Evolutionary conservation across 192 early-diverging fungal species (phyloP).

Genomic region (Coemansia biformis): DNA sequence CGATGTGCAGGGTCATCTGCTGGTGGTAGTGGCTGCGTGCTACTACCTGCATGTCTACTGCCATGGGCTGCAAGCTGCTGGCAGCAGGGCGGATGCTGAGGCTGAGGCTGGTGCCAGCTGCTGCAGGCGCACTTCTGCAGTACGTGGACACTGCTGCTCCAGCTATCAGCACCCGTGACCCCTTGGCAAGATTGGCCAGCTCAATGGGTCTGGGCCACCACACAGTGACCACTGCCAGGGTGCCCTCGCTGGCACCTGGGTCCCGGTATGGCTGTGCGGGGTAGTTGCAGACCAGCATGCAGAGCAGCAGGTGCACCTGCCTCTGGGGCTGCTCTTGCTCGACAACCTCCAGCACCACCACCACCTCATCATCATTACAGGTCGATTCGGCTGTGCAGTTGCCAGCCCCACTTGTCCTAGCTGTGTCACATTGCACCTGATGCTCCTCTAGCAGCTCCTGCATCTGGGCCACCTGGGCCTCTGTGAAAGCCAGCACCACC

Average conservation of each 20-base stretch:
- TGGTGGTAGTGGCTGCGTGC: constrained; percentile 21
- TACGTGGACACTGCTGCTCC: constrained; percentile 20
- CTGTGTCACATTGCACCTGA: no score
- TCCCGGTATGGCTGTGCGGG: constrained; percentile 18
- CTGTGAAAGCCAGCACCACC: constrained; percentile 2
- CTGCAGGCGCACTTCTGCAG: not conserved
- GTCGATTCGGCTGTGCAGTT: not conserved
- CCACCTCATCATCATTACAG: constrained; percentile 1
- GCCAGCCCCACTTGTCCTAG: no score
- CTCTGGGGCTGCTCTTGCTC: constrained; percentile 16
- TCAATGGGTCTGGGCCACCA: constrained; percentile 26
- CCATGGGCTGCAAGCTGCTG: constrained; percentile 10
- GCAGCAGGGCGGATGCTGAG: constrained; percentile 18
- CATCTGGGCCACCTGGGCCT: constrained; percentile 1
- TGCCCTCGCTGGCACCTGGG: not conserved
- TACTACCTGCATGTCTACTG: constrained; percentile 10
- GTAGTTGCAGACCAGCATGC: constrained; percentile 42
- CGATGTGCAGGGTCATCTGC: constrained; percentile 18
- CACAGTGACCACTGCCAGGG: constrained; percentile 25
- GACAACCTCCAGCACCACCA: constrained; percentile 1
- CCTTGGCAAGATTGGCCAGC: constrained; percentile 23
- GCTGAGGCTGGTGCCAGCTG: constrained; percentile 1
- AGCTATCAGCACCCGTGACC: constrained; percentile 20
- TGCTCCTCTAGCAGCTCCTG: constrained; percentile 12
- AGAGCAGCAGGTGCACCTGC: constrained; percentile 23